A percentile compares a stretch with the other conserved stretches of the same genome.
phyloP scores from a whole-genome alignment of 73 alveolate genomes.

The Urostyla sp. region DNA sequence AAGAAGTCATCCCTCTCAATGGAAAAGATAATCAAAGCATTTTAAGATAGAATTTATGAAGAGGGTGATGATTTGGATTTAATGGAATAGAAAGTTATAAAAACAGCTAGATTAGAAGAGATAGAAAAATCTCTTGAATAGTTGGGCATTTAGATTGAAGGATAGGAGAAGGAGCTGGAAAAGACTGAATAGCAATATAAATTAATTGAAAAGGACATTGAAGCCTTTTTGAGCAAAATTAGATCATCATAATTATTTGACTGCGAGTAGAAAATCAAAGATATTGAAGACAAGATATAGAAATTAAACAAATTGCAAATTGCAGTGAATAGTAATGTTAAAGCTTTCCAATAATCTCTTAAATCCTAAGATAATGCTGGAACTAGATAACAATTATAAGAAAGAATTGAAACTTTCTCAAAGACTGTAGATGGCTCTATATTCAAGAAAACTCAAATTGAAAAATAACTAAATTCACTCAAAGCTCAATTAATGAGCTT shows the following conservation, averaged over 20 bases:
- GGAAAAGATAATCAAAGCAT: background rate
- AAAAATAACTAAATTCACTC: no score
- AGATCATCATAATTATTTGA: conserved; percentile 27
- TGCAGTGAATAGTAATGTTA: background rate
- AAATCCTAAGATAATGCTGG: no score
- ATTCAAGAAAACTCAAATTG: no score
- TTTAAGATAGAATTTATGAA: background rate
- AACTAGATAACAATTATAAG: no score
- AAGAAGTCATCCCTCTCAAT: background rate
- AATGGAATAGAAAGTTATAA: conserved; percentile 11
- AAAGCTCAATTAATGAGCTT: no score
- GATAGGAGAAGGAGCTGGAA: conserved; percentile 4
- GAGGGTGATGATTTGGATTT: conserved; percentile 20
- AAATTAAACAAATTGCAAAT: background rate
- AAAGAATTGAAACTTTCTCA: no score
- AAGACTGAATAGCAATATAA: background rate
- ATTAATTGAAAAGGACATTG: conserved; percentile 30
- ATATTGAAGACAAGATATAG: background rate
- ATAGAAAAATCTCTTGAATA: conserved; percentile 5
- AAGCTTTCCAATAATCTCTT: no score
- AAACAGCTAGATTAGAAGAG: conserved; percentile 12
- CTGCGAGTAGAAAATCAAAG: background rate
- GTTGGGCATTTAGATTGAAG: background rate
- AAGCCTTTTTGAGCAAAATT: conserved; percentile 19
- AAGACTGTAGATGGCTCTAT: no score